These are phyloP conservation scores for Epichloe bromicola DNA, from an alignment of 2,329 filamentous ascomycete species.

Conservation along the genomic window DNA sequence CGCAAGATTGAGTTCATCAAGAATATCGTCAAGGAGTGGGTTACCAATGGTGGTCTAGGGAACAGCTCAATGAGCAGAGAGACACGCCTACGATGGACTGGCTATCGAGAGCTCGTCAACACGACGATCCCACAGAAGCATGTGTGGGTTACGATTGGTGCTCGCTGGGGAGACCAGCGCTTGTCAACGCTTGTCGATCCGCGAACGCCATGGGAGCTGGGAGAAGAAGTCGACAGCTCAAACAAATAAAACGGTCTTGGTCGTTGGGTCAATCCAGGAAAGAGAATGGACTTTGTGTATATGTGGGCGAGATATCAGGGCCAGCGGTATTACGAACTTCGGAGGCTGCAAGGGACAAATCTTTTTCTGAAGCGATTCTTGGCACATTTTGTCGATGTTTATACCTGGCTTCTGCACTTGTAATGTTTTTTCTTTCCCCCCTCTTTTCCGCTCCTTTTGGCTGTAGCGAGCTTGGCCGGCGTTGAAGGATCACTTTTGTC, in stretches of 20 bases:
- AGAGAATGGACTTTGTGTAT: neutral
- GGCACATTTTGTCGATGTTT: conserved; percentile 5
- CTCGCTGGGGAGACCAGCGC: conserved; percentile 44
- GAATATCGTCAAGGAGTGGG: conserved; percentile 58
- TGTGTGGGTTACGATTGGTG: conserved; percentile 57
- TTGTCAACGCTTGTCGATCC: conserved; percentile 43
- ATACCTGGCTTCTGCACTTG: conserved; percentile 9
- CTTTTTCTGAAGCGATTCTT: neutral
- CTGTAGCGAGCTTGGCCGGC: conserved; percentile 5
- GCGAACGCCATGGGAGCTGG: conserved; percentile 37
- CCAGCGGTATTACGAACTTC: neutral
- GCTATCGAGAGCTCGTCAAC: conserved; percentile 40
- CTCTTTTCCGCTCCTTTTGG: conserved; percentile 8
- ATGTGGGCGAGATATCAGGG: neutral
- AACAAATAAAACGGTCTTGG: conserved; percentile 13
- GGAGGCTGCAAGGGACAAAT: neutral
- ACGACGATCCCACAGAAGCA: conserved; percentile 44
- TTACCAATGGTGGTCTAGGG: conserved; percentile 54
- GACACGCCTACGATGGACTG: conserved; percentile 43
- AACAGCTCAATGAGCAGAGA: conserved; percentile 47
- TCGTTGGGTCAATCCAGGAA: neutral
- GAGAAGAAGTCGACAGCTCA: conserved; percentile 30
- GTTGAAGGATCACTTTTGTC: conserved; percentile 7
- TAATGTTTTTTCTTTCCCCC: conserved; percentile 2
- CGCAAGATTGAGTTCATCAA: conserved; percentile 63